Evolutionary conservation across 768 basidiomycete genomes (phyloP), one percentile per base, ranked within the genome.

Genomic region (Agaricus subrufescens): DNA sequence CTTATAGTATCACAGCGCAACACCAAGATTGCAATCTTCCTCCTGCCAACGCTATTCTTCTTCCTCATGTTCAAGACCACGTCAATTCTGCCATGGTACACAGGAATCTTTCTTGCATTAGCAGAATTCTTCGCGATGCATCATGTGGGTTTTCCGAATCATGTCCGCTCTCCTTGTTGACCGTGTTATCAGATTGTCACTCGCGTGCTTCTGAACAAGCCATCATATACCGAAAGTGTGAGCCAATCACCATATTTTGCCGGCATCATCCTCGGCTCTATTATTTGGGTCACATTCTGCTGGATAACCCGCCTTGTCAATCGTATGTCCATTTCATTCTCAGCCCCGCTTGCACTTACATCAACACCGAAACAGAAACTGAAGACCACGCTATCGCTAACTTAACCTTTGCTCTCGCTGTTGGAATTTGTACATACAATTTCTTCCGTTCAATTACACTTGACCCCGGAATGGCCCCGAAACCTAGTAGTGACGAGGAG

Each of bases 101-200:
- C 89, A 2, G 91, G 89, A 14, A 70, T 93, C 25, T 76, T 94
- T 30, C 80, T 98, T 47, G 89, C 91, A 0, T 75, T 87, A 65
- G 92, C 89, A 0, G 85, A 93, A 64, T 92, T 94, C 71, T 96
- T 92, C 63, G 89, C 82, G 46, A 91, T 96, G 89, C 96, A 98
- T 65, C 89, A 97, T 65, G 91, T 94, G 68, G 60, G 87, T 76
- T n/a, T 51, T 38, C n/a, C 3, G 3, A 12, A 23, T 12, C 9
- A 34, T 23, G 9, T n/a, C 4, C 40, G 30, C 15, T 37, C 14
- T 52, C 57, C 64, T 6, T 60, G 44, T 59, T 58, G 6, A 62
- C 34, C 3, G 19, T 31, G 40, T 29, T 50, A 57, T 26, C 64
- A 89, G 88, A 81, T 89, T 67, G 90, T 94, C 52, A 91, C 89